Percentiles rank a stretch among this genome's conserved stretches.
Evolutionary conservation across 2,329 filamentous ascomycete genomes (phyloP).

Genomic region (Ceratocystis papillata): DNA sequence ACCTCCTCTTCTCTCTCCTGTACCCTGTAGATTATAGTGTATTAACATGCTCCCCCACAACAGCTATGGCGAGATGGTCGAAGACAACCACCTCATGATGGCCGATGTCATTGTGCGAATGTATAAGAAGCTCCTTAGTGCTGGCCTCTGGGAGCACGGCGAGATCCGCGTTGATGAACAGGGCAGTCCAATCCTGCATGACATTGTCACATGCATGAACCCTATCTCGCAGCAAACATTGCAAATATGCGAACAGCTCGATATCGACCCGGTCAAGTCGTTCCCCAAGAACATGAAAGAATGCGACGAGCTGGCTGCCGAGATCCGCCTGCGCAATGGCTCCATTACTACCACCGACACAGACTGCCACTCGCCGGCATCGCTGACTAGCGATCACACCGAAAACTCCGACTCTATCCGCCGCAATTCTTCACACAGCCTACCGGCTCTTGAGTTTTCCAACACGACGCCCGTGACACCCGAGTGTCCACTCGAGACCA

Average conservation of each 20-base stretch:
- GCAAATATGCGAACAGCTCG: conserved; percentile 19
- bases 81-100: conserved; percentile 54
- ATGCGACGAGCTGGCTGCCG: conserved; percentile 17
- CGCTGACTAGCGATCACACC: conserved; percentile 17
- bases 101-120: conserved; percentile 56
- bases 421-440: conserved; percentile 5
- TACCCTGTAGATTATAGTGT: neutral
- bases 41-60: neutral
- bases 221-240: conserved; percentile 18
- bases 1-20: neutral
- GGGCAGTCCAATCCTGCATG: conserved; percentile 53
- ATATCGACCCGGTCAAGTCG: conserved; percentile 18
- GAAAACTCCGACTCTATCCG: conserved; percentile 7
- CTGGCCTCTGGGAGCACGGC: conserved; percentile 50
- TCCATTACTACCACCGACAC: conserved; percentile 10
- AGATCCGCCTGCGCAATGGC: conserved; percentile 10
- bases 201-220: conserved; percentile 39
- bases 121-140: conserved; percentile 51
- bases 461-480: conserved; percentile 4
- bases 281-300: conserved; percentile 16
- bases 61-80: conserved; percentile 54
- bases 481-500: neutral
- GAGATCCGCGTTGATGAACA: conserved; percentile 54
- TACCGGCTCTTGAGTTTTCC: neutral
- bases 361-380: conserved; percentile 9